Evolutionary conservation across 2,329 filamentous ascomycete species (phyloP), one percentile per base, ranked within the genome.

Genomic region (Microcyclospora pomicola): DNA sequence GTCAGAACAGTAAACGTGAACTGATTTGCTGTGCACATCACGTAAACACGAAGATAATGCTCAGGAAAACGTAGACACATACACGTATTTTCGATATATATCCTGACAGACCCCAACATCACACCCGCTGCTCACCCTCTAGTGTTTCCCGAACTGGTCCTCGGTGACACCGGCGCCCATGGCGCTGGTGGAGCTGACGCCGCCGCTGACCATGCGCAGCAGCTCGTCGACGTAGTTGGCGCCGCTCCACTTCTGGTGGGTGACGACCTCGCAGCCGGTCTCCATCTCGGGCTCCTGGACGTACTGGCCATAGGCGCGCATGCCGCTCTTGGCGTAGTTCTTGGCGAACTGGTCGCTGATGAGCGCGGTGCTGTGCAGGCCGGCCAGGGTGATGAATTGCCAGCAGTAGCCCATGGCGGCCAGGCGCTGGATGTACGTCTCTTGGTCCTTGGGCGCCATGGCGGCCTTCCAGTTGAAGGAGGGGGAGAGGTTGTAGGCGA

Each of bases 381-480:
- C 91, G 5, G 88, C 91, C 34, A 98, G 76, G n/a, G 91, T 98
- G 69, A 98, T 98, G 72, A 98, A 98, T 65, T 98, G 91, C 91
- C 91, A 98, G 75, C 85, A 93, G 75, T 98, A 98, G 46, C 91
- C 91, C 35, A 98, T 75, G 45, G 68, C 56, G 43, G 79, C 86
- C 31, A 98, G 81, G 31, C 91, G 83, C 46, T 78, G 70, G 68
- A 98, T 98, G 68, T 96, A 98, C 14, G 91, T 98, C 68, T 94
- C 85, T 67, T 98, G 91, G 61, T 96, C 88, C 37, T 73, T 71
- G 49, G 82, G 77, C 33, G 84, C 73, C 87, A 95, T 95, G 53
- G 88, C 91, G 41, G 86, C 73, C 71, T 96, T 96, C 91, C 91
- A 98, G 76, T 98, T 98, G 80, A 98, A 98, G 3, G 86, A 94